phyloP scores from a whole-genome alignment of 208 protist genomes.

The Crithidia brevicula region DNA sequence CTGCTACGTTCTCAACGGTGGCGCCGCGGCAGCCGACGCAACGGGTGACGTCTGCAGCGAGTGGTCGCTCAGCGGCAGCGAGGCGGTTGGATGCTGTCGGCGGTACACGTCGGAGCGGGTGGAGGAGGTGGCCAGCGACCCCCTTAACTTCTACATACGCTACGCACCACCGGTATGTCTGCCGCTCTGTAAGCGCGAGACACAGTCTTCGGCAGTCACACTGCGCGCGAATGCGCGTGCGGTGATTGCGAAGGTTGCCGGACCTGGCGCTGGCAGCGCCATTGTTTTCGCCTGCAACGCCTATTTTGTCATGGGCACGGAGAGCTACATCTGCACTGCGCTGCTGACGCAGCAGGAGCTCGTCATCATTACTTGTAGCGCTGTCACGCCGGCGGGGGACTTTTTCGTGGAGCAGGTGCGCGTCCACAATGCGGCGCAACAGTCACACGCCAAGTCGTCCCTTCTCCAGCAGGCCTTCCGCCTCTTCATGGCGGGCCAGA shows the following conservation, averaged over 20 bases:
- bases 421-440: slow-evolving; percentile 48
- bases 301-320: slow-evolving; percentile 60
- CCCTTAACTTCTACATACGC: slow-evolving; percentile 55
- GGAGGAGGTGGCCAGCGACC: slow-evolving; percentile 45
- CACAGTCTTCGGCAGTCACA: slow-evolving; percentile 1
- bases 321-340: slow-evolving; percentile 62
- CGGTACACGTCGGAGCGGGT: slow-evolving; percentile 29
- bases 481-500: slow-evolving; percentile 40
- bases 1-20: slow-evolving; percentile 25
- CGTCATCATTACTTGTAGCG: slow-evolving; percentile 69
- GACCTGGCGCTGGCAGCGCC: slow-evolving; percentile 10
- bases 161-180: slow-evolving; percentile 59
- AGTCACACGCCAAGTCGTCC: slow-evolving; percentile 38
- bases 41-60: slow-evolving; percentile 22
- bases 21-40: background rate
- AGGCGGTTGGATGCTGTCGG: slow-evolving; percentile 33
- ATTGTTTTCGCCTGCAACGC: slow-evolving; percentile 64
- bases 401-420: slow-evolving; percentile 59
- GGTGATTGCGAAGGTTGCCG: slow-evolving; percentile 53
- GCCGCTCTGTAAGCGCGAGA: slow-evolving; percentile 26
- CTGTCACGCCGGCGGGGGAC: slow-evolving; percentile 57
- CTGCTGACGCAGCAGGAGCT: slow-evolving; percentile 58
- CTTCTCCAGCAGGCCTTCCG: slow-evolving; percentile 52
- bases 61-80: slow-evolving; percentile 37
- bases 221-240: slow-evolving; percentile 44